Base-by-base conservation (phyloP, 1,284 basidiomycete genomes). In the Coniferiporia sulphurascens region DNA sequence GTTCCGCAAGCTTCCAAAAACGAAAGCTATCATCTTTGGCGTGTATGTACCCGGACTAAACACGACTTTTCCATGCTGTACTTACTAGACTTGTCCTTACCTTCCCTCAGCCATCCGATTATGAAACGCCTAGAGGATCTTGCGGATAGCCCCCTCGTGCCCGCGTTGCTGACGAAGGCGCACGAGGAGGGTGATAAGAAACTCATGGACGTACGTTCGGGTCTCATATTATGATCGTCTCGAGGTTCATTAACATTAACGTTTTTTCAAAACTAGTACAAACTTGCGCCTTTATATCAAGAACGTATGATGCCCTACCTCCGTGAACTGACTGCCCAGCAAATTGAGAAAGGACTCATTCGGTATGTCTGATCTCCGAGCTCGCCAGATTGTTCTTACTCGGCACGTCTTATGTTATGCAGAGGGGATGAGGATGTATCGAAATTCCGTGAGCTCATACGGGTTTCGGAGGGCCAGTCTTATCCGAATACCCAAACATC, bases 1-100 rank as follows among this genome's bases (percentile, higher is more conserved):
- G 4, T 77, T 77, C 65, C 70, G 74, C 65, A 77, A 77, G 67
- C 70, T 77, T 3, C 75, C 75, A 1, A 64, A 68, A 21, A 69
- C 72, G 17, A 67, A 68, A 41, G 72, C 66, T 6, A 74, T 76
- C 57, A 72, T 74, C 22, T 76, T 76, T 58, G 75, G 75, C 45
- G 74, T 77, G 71, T 72, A 52, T 43, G 71, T 61, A 1, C 27
- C 36, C 2, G 38, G 38, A 8, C 3, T 15, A 15, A 2, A 15
- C 38, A 41, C 9, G 2, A 15, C 2, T 2, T 8, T 41, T 41
- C 7, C 15, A 41, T 3, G 38, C 27, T 27, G 5, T 27, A 41
- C 15, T 22, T 36, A 10, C 7, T 19, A n/a, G 17, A 35, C 15
- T 55, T 43, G 13, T 19, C 32, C 2, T 13, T 36, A 13, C 13